Evolutionary conservation across 2,329 filamentous ascomycete species (phyloP), one percentile per base, ranked within the genome.

Genomic region (Aspergillus neotritici): DNA sequence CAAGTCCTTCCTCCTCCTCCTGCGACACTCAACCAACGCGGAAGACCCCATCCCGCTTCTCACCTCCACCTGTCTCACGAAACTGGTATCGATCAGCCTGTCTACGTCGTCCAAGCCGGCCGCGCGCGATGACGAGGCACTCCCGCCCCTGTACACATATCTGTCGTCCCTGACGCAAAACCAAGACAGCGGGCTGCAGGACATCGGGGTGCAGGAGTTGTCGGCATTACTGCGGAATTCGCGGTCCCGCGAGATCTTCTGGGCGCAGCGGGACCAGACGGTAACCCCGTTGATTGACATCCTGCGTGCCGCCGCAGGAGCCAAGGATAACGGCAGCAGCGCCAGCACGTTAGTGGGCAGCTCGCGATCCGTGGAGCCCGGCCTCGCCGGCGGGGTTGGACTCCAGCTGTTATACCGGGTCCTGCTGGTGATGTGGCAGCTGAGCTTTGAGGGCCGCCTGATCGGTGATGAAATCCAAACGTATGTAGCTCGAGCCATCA

Each of bases 391-490:
- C 37, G 89, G 89, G 7, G 87, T 98, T 47, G 88, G 89, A 2
- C 73, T 98, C 32, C 93, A 98, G 66, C 78, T 97, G 32, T 77
- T 98, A 32, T 98, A 98, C 65, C 88, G 96, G 60, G 86, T 96
- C 12, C 77, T 98, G 15, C 76, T 98, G 39, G 90, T 94, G 10
- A 73, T 98, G 46, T 98, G 93, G 93, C 90, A 97, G 72, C 75
- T 98, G 54, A 95, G 89, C 62, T 98, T 98, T 54, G 93, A 97
- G 64, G 80, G 76, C 25, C 67, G 73, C 45, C 65, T 80, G 10
- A 74, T 85, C 37, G 87, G 88, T 10, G 83, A 84, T 46, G 89
- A 91, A 33, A 74, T 98, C 45, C 87, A 97, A 67, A 50, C 57
- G 60, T 63, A 50, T 55, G 61, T 55, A 14, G 28, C 12, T 25